Base-by-base conservation (phyloP, 352 stramenopile species). In the Pythium phragmitis region DNA sequence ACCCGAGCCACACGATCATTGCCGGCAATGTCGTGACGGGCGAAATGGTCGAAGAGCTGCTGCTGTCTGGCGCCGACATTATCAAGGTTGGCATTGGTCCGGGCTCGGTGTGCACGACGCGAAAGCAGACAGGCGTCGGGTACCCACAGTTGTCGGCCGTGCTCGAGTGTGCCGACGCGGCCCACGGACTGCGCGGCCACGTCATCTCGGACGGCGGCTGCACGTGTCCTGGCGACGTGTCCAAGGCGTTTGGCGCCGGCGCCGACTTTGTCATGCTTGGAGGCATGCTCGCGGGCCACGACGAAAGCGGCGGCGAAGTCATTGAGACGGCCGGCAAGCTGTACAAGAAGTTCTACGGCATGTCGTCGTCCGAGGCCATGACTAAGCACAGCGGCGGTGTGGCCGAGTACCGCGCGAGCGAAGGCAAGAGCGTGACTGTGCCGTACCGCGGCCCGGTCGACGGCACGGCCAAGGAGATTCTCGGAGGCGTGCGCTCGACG, bases 1-100 rank as follows among this genome's bases (percentile, higher is more conserved):
- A 90, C 66, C 86, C 88, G 3, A 67, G 77, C 30, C 84, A 92
- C 76, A 93, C 82, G 19, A 96, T 98, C 74, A 96, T 98, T 68
- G 91, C 91, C 2, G 91, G 91, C 26, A 98, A 98, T 67, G 91
- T 98, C 5, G 90, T 97, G 39, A 98, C 91, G 4, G 85, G 89
- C 21, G 91, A 97, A 62, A 97, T 97, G 91, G 87, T 94, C 13
- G 88, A 97, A 70, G 89, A 97, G 73, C 73, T 98, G 33, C 72
- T 97, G 63, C 76, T 98, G 23, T 93, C 77, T 12, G 91, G 91
- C 13, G 91, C 91, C 53, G 90, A 98, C 74, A 96, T 98, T 72
- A 91, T 98, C 75, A 98, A 98, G 73, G 86, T 98, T 41, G 91
- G 91, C 62, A 98, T 98, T 60, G 91, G 91, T 71, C 91, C 91